Percentiles rank a stretch among this genome's conserved stretches.
Evolutionary conservation across 2,329 filamentous ascomycete genomes (phyloP).

Genomic region (Fusarium irregulare): DNA sequence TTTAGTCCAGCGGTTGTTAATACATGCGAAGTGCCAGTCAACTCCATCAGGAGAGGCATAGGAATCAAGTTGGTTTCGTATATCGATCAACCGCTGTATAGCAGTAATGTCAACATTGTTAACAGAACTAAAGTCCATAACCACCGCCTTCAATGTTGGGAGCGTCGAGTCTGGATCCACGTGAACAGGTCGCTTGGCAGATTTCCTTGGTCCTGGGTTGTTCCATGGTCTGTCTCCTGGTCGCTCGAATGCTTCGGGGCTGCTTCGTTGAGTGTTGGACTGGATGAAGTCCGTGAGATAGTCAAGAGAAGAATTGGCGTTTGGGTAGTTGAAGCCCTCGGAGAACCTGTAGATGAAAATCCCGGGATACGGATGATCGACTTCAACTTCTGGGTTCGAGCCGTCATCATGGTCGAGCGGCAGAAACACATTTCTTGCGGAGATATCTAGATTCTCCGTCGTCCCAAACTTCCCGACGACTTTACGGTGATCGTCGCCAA

Average conservation of each 20-base stretch:
- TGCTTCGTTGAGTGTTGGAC: conserved; percentile 79
- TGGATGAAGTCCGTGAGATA: conserved; percentile 77
- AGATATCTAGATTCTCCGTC: conserved; percentile 60
- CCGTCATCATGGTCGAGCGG: conserved; percentile 90
- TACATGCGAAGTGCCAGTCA: conserved; percentile 95
- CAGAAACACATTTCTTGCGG: conserved; percentile 82
- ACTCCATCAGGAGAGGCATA: conserved; percentile 84
- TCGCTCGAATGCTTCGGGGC: conserved; percentile 71
- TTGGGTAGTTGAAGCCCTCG: conserved; percentile 96
- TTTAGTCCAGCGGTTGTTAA: conserved; percentile 93
- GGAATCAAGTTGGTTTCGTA: conserved; percentile 90
- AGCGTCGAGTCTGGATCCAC: conserved; percentile 57
- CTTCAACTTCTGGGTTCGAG: conserved; percentile 83
- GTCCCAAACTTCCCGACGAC: conserved; percentile 66
- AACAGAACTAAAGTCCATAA: conserved; percentile 92
- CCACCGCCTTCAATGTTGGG: conserved; percentile 85
- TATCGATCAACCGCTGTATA: conserved; percentile 90
- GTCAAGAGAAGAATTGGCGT: conserved; percentile 89
- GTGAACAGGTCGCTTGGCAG: conserved; percentile 56
- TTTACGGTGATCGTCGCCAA: conserved; percentile 68
- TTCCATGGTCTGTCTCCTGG: conserved; percentile 93
- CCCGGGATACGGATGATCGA: conserved; percentile 87
- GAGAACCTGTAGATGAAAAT: conserved; percentile 96
- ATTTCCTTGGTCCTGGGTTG: conserved; percentile 76
- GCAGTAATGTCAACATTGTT: conserved; percentile 96